These are phyloP conservation scores for Excoecaria cochinchinensis DNA, from an alignment of 345 rosid genomes.

Conservation along the genomic window DNA sequence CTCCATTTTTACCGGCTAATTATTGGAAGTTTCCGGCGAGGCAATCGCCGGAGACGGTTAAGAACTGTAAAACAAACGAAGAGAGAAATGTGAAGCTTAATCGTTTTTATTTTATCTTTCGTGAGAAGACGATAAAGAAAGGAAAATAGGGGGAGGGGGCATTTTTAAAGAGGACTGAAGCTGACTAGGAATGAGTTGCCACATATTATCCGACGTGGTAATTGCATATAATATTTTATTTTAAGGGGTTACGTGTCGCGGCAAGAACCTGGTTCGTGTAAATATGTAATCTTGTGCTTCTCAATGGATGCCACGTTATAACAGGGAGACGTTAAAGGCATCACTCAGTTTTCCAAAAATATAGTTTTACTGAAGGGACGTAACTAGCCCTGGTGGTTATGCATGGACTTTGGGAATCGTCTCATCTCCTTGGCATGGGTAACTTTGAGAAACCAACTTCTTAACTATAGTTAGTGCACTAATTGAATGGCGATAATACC, in stretches of 20 bases:
- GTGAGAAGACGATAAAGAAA: slow-evolving; percentile 10
- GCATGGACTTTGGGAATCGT: background rate
- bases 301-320: slow-evolving; percentile 26
- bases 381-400: background rate
- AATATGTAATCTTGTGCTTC: background rate
- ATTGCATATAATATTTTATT: background rate
- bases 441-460: background rate
- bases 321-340: background rate
- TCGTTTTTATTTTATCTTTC: background rate
- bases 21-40: background rate
- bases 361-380: background rate
- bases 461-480: background rate
- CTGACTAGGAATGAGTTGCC: slow-evolving; percentile 17
- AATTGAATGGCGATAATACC: background rate
- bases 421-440: slow-evolving; percentile 16
- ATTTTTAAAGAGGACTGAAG: slow-evolving; percentile 15
- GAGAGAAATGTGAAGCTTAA: background rate
- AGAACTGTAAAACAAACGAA: background rate
- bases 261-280: background rate
- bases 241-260: slow-evolving; percentile 19
- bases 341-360: background rate
- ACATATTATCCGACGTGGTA: slow-evolving; percentile 24
- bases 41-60: slow-evolving; percentile 1
- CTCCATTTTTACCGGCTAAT: slow-evolving; percentile 25
- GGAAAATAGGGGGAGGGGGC: background rate